These are phyloP conservation scores for Pyrenophora graminea DNA, from an alignment of 2,329 filamentous ascomycete species.

Conservation along the genomic window DNA sequence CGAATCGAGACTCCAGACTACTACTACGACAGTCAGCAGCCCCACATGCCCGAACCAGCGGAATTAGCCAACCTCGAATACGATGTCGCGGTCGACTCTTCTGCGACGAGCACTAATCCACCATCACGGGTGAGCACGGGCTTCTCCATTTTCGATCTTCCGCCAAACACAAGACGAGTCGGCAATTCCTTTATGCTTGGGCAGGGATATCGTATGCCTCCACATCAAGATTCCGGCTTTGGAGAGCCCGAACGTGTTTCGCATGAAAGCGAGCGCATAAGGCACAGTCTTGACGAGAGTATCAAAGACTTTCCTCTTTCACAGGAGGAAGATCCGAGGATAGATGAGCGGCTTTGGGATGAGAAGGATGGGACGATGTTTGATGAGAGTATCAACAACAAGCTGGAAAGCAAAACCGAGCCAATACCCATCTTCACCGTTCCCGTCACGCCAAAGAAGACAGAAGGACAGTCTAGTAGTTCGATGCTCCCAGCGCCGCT, in stretches of 20 bases:
- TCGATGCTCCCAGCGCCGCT: conserved; percentile 5
- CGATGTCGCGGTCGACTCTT: conserved; percentile 38
- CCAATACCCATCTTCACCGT: conserved; percentile 6
- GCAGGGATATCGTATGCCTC: conserved; percentile 32
- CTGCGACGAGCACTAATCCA: conserved; percentile 26
- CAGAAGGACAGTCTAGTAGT: neutral
- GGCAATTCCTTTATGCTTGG: conserved; percentile 27
- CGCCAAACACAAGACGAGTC: conserved; percentile 17
- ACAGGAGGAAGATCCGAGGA: conserved; percentile 22
- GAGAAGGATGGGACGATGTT: conserved; percentile 26
- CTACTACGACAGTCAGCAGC: conserved; percentile 16
- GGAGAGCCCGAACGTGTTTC: conserved; percentile 23
- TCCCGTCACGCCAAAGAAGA: conserved; percentile 2
- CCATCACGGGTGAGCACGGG: conserved; percentile 34
- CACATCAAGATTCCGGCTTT: conserved; percentile 46
- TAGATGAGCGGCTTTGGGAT: conserved; percentile 34
- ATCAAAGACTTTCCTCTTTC: conserved; percentile 20
- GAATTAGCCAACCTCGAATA: conserved; percentile 38
- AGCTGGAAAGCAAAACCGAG: conserved; percentile 19
- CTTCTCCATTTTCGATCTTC: conserved; percentile 32
- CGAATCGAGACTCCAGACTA: conserved; percentile 8
- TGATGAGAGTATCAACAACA: conserved; percentile 24
- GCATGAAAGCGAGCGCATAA: conserved; percentile 32
- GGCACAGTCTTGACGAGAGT: conserved; percentile 31
- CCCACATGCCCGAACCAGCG: conserved; percentile 23